These are phyloP conservation scores for Xylariaceae sp. DNA, from an alignment of 2,329 filamentous ascomycete species.

Conservation along the genomic window DNA sequence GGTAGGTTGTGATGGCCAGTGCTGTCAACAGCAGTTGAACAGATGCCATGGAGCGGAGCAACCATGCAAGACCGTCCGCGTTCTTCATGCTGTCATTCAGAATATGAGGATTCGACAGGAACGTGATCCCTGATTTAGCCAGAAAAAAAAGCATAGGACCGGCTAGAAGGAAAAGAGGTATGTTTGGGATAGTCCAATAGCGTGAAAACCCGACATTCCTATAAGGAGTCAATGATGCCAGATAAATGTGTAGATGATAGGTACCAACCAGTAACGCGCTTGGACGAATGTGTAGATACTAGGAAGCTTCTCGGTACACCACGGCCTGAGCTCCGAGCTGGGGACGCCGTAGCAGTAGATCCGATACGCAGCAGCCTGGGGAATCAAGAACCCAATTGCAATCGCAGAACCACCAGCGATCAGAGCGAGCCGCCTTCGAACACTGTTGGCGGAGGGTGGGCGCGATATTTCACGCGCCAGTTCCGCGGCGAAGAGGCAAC, in stretches of 20 bases:
- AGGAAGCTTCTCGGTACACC: conserved; percentile 71
- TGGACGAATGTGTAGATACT: conserved; percentile 94
- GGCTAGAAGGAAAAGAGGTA: conserved; percentile 83
- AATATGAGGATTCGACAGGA: conserved; percentile 25
- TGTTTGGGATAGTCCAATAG: conserved; percentile 85
- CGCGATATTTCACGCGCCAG: conserved; percentile 40
- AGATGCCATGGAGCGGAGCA: conserved; percentile 59
- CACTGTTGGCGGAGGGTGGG: conserved; percentile 34
- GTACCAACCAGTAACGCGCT: conserved; percentile 75
- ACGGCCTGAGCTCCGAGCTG: conserved; percentile 50
- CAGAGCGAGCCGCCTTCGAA: conserved; percentile 54
- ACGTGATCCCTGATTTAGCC: conserved; percentile 53
- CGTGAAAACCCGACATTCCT: conserved; percentile 85
- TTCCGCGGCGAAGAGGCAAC: conserved; percentile 63
- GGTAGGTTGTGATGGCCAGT: conserved; percentile 73
- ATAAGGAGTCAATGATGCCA: conserved; percentile 22
- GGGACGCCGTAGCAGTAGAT: conserved; percentile 56
- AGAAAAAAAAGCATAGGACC: conserved; percentile 70
- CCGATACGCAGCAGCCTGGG: conserved; percentile 71
- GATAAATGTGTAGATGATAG: conserved; percentile 2
- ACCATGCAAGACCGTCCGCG: conserved; percentile 14
- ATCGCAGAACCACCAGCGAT: conserved; percentile 64
- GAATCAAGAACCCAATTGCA: conserved; percentile 62
- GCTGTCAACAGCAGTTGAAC: conserved; percentile 68
- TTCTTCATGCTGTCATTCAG: neutral